phyloP scores from a whole-genome alignment of 768 basidiomycete species.

The Lactarius quietus region DNA sequence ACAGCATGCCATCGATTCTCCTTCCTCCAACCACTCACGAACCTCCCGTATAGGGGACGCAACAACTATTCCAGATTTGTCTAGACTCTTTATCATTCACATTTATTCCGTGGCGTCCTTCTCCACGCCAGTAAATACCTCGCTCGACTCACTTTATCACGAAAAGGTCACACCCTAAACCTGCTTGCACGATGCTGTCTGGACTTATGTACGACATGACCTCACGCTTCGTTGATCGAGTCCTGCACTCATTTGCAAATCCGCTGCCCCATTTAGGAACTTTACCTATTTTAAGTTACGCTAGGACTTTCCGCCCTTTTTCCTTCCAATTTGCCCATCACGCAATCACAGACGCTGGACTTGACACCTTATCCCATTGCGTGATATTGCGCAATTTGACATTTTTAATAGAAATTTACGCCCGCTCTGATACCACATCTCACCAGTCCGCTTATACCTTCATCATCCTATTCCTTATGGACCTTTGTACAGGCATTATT shows the following conservation, averaged over 20 bases:
- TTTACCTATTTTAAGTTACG: background rate
- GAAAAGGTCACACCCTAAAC: conserved; percentile 16
- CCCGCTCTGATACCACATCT: conserved; percentile 20
- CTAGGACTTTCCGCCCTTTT: conserved; percentile 4
- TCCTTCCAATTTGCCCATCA: conserved; percentile 1
- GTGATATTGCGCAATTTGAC: conserved; percentile 4
- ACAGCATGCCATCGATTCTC: conserved; percentile 25
- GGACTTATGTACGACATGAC: conserved; percentile 20
- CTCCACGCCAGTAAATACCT: conserved; percentile 1
- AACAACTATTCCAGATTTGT: background rate
- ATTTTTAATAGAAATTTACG: conserved; percentile 10
- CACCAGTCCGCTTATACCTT: conserved; percentile 13
- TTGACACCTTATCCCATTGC: background rate
- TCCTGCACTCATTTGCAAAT: background rate
- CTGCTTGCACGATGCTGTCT: conserved; percentile 14
- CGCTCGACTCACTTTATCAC: conserved; percentile 13
- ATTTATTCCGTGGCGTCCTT: conserved; percentile 16
- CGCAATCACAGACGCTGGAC: conserved; percentile 9
- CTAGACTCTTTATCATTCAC: conserved; percentile 22
- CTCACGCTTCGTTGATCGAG: conserved; percentile 10
- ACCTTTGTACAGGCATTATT: conserved; percentile 1
- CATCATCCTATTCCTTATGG: conserved; percentile 6
- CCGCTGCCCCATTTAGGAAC: background rate
- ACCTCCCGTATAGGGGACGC: conserved; percentile 7
- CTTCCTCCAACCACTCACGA: conserved; percentile 7